phyloP scores from a whole-genome alignment of 257 asterid species.

The Solanum rostratum region DNA sequence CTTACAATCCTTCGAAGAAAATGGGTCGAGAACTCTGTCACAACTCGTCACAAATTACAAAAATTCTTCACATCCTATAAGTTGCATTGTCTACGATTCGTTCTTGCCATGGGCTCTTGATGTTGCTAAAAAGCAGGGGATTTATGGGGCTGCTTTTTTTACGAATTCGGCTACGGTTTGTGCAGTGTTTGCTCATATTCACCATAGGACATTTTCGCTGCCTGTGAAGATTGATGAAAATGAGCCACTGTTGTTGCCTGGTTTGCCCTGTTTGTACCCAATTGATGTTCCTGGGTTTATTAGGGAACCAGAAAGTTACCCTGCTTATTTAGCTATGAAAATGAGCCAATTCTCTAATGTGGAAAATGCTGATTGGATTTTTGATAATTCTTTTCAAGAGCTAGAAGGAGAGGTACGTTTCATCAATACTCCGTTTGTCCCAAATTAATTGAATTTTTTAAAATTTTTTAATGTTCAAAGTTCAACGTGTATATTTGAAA shows the following conservation, averaged over 20 bases:
- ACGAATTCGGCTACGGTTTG: slow-evolving; percentile 20
- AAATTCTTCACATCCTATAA: slow-evolving; percentile 14
- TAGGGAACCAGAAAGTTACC: slow-evolving; percentile 39
- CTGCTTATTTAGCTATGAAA: background rate
- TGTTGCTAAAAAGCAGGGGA: background rate
- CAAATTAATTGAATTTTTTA: too few species aligned
- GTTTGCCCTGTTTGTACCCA: slow-evolving; percentile 38
- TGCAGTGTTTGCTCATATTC: slow-evolving; percentile 34
- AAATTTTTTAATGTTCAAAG: too few species aligned
- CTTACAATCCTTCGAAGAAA: slow-evolving; percentile 26
- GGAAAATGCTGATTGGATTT: background rate
- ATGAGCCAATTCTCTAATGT: background rate
- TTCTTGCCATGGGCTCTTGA: slow-evolving; percentile 31
- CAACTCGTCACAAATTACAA: slow-evolving; percentile 17
- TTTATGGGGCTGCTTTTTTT: background rate
- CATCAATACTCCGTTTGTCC: too few species aligned
- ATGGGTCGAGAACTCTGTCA: slow-evolving; percentile 39
- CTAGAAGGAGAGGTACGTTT: background rate
- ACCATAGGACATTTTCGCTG: background rate
- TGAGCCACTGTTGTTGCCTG: slow-evolving; percentile 31
- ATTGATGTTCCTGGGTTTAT: slow-evolving; percentile 47
- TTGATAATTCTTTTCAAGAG: background rate
- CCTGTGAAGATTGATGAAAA: slow-evolving; percentile 19
- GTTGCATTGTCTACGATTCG: slow-evolving; percentile 47
- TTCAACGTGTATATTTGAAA: too few species aligned